A percentile compares a stretch with the other conserved stretches of the same genome.
Evolutionary conservation across 345 rosid genomes (phyloP).

Genomic region (Syzygium jambos): DNA sequence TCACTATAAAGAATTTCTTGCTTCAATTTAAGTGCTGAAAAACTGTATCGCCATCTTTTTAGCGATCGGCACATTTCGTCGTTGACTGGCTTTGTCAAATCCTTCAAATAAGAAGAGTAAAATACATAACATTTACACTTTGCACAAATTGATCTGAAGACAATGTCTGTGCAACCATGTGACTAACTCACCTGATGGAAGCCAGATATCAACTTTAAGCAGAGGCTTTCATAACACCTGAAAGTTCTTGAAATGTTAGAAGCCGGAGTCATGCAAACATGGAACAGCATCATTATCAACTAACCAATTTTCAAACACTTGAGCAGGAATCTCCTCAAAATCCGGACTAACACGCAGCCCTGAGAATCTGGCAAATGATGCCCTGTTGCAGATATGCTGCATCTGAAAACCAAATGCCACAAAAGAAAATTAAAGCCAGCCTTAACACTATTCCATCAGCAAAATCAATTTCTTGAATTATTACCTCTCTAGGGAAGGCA

Average conservation of each 20-base stretch:
- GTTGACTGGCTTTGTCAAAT: constrained; percentile 72
- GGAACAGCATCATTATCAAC: background rate
- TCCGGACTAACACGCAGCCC: constrained; percentile 86
- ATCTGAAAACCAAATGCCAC: constrained; percentile 36
- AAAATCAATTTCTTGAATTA: background rate
- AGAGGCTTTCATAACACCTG: constrained; percentile 91
- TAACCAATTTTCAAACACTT: constrained; percentile 76
- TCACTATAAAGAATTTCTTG: constrained; percentile 91
- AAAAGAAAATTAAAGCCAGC: background rate
- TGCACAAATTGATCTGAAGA: background rate
- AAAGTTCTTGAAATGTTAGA: constrained; percentile 11
- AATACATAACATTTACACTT: background rate
- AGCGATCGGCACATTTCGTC: constrained; percentile 76
- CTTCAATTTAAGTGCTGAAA: constrained; percentile 81
- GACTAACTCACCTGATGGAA: constrained; percentile 65
- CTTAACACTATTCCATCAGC: background rate
- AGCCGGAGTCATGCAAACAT: background rate
- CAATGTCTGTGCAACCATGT: background rate
- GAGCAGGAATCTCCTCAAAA: constrained; percentile 89
- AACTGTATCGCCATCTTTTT: constrained; percentile 71
- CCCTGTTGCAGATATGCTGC: constrained; percentile 85
- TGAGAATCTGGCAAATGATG: constrained; percentile 81
- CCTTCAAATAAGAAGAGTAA: constrained; percentile 34
- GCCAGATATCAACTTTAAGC: constrained; percentile 88
- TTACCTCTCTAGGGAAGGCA: background rate